Base-by-base conservation (phyloP, 768 basidiomycete species). In the Pleurotus eryngii region DNA sequence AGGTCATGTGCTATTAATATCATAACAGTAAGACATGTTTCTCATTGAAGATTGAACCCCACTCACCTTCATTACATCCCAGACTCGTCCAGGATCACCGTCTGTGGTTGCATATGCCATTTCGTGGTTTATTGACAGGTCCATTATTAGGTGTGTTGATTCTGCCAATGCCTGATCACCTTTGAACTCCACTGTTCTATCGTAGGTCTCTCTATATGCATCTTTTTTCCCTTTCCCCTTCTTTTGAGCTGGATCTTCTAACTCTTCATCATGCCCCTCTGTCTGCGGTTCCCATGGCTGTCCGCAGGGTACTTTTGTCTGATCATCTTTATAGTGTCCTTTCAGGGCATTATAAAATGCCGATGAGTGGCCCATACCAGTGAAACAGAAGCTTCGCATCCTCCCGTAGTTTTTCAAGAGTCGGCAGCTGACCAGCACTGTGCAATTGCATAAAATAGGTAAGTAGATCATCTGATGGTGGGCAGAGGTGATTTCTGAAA, bases 41-140 rank as follows among this genome's bases (percentile, higher is more conserved):
- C 14, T 40, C 56, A 8, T 7, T 12, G 15, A 27, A 11, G 6
- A n/a, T 9, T 24, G 35, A 24, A 20, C 24, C 17, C 27, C 61
- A 56, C 20, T 15, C 1, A 69, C 66, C 67, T 74, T 74, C 24
- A 76, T 51, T 4, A 61, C 49, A 40, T 72, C 70, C 55, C 67
- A 76, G 2, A 72, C 56, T 11, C 70, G 62, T 1, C 73, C 74
- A 17, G 64, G 57, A 62, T 74, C 73, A 2, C 74, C 74, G 30
- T 67, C 63, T 4, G 71, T 64, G 1, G 63, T 60, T 0, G 70
- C 65, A 24, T 58, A 64, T 0, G 65, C 55, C n/a, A 67, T 42
- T 46, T 75, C 73, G 15, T 65, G 64, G 5, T 65, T 64, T 11
- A 63, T 45, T n/a, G 67, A 22, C 3, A 51, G 48, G 27, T 70